These are phyloP conservation scores for Metschnikowia colocasiae DNA, from an alignment of 805 yeast species.

Conservation along the genomic window DNA sequence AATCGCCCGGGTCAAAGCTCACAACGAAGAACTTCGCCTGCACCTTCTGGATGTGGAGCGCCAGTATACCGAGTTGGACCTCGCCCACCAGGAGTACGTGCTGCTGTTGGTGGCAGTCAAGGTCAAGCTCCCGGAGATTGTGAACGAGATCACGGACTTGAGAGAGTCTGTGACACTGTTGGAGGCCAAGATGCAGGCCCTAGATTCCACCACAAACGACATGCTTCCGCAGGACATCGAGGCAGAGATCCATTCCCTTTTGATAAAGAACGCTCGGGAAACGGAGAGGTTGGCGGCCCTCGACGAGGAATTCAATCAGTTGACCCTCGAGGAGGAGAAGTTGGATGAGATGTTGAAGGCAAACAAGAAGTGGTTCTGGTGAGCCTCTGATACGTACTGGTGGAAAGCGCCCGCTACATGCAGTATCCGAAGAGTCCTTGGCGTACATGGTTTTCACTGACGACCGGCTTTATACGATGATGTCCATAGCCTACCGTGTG, in stretches of 20 bases:
- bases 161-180: slow-evolving; percentile 38
- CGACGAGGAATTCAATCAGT: slow-evolving; percentile 33
- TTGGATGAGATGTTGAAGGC: slow-evolving; percentile 23
- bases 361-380: slow-evolving; percentile 31
- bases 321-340: slow-evolving; percentile 26
- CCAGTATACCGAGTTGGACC: slow-evolving; percentile 49
- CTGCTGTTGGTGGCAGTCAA: slow-evolving; percentile 83
- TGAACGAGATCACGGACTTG: slow-evolving; percentile 69
- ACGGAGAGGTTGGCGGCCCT: slow-evolving; percentile 37
- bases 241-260: slow-evolving; percentile 31
- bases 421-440: too few species aligned
- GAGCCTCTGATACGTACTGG: too few species aligned
- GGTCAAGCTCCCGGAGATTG: slow-evolving; percentile 66
- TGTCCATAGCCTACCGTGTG: too few species aligned
- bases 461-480: too few species aligned
- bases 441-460: too few species aligned
- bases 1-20: slow-evolving; percentile 52
- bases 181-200: slow-evolving; percentile 32
- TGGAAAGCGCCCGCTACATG: too few species aligned
- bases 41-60: slow-evolving; percentile 68
- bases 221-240: slow-evolving; percentile 38
- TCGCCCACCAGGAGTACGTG: slow-evolving; percentile 81
- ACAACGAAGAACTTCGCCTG: slow-evolving; percentile 69
- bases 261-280: slow-evolving; percentile 35
- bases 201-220: slow-evolving; percentile 25